Evolutionary conservation across 129 eudicot species (phyloP), one percentile per base, ranked within the genome.

Genomic region (Lactuca sativa): DNA sequence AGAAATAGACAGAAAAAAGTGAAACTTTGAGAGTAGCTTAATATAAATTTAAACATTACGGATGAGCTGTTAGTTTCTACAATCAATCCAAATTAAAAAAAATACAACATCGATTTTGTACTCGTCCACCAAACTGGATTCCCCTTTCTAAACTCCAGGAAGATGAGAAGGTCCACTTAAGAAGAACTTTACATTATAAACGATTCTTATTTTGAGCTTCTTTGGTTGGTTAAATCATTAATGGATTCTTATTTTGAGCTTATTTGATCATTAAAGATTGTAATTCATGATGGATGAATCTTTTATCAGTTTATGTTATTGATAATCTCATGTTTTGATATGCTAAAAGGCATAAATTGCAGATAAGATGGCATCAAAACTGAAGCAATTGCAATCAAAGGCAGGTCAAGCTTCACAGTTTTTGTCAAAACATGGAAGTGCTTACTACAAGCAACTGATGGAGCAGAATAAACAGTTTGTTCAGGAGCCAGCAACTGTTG

Each of bases 381-480:
- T 90, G 82, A 76, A 78, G 62, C 93, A 86, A 44, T 76, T 90
- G 84, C 88, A 84, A 67, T 72, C 83, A 1, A 86, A 86, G 86
- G 93, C 90, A 38, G 32, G 65, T 73, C 92, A 89, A 58, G 96
- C 90, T 5, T 62, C 81, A 38, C 84, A 86, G 32, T 74, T 77
- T 80, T 82, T 84, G 56, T 60, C 88, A 53, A 80, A 85, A 66
- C 86, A 86, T 75, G 96, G 93, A 47, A 70, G 72, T 7, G 25
- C 81, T 48, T 86, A 86, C 83, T 90, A 90, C 79, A 90, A 86
- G 82, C 93, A 90, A 75, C 7, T 82, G 76, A 37, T 90, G 86
- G 96, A 90, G 80, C 73, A 86, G 58, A 90, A 90, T 78, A 90
- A 90, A 79, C 86, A 90, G 69, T 86, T 75, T 67, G 76, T 90